Evolutionary conservation across 208 protist species (phyloP).

Genomic region (Acanthamoeba royreba): DNA sequence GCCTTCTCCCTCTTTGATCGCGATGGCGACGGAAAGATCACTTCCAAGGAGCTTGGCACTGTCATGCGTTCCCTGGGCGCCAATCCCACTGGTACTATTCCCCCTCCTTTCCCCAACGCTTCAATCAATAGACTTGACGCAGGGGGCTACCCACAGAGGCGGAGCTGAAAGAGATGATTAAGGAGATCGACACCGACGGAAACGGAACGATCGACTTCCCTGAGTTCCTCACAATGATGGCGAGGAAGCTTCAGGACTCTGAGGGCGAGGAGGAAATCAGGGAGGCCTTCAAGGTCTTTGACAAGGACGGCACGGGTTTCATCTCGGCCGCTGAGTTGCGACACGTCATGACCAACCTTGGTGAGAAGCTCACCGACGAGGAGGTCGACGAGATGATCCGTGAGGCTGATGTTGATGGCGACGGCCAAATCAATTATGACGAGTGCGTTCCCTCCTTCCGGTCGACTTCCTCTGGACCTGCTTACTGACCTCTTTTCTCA

Average conservation of each 20-base stretch:
- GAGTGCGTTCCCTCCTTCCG: no score
- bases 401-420: conserved; percentile 85
- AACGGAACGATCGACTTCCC: conserved; percentile 98
- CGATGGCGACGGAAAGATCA: conserved; percentile 96
- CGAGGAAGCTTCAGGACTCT: conserved; percentile 80
- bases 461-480: no score
- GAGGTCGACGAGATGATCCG: conserved; percentile 89
- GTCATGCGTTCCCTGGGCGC: conserved; percentile 98
- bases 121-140: not conserved
- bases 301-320: conserved; percentile 82
- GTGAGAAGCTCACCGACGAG: conserved; percentile 88
- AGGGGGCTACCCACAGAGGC: conserved; percentile 87
- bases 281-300: conserved; percentile 85
- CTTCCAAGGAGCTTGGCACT: conserved; percentile 95
- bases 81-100: conserved; percentile 87
- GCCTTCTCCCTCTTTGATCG: conserved; percentile 99
- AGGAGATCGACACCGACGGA: conserved; percentile 95
- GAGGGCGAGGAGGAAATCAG: conserved; percentile 83
- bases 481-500: no score
- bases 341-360: conserved; percentile 89
- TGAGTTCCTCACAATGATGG: conserved; percentile 82
- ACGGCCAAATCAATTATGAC: conserved; percentile 86
- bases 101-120: not conserved
- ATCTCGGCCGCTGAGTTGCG: conserved; percentile 85
- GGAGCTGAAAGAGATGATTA: conserved; percentile 94